Conservation (phyloP, 1,284 basidiomycete species). For the Ustilago hordei region DNA sequence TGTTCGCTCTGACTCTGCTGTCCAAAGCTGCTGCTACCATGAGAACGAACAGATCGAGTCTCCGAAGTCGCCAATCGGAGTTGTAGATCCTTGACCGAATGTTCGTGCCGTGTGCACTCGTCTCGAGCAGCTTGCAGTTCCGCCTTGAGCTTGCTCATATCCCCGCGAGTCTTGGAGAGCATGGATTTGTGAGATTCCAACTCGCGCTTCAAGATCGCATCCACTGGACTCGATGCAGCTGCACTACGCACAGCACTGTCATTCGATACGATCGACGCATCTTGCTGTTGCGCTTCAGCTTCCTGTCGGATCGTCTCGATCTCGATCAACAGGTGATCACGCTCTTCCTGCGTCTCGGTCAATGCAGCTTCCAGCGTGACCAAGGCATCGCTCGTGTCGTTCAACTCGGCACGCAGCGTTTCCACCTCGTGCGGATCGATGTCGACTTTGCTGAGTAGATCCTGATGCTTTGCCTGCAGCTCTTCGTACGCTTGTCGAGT, state of each 20-base stretch:
- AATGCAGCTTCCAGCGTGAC: constrained; percentile 69
- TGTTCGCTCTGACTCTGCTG: constrained; percentile 41
- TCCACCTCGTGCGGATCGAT: constrained; percentile 73
- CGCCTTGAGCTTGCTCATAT: constrained; percentile 72
- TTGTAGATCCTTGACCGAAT: constrained; percentile 53
- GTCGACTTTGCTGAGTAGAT: constrained; percentile 40
- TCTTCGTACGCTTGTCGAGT: constrained; percentile 48
- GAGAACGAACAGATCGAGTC: constrained; percentile 51
- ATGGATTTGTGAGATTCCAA: constrained; percentile 80
- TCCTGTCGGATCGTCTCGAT: constrained; percentile 57
- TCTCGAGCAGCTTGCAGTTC: constrained; percentile 81
- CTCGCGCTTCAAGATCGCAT: constrained; percentile 71
- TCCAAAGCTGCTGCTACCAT: constrained; percentile 44
- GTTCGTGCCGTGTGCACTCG: constrained; percentile 75
- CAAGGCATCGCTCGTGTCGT: constrained; percentile 68
- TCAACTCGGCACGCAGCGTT: constrained; percentile 74
- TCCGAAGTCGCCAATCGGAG: constrained; percentile 51
- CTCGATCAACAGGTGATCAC: constrained; percentile 65
- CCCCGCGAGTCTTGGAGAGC: constrained; percentile 73
- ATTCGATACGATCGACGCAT: constrained; percentile 14
- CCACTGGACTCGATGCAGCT: constrained; percentile 14
- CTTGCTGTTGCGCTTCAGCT: constrained; percentile 32
- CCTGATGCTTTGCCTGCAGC: constrained; percentile 46
- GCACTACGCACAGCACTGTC: constrained; percentile 15
- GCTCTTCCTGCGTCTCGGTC: constrained; percentile 68